A percentile compares a stretch with the other conserved stretches of the same genome.
These are phyloP conservation scores for Saccharomycopsis sp. DNA, from an alignment of 805 yeast species.

Conservation along the genomic window DNA sequence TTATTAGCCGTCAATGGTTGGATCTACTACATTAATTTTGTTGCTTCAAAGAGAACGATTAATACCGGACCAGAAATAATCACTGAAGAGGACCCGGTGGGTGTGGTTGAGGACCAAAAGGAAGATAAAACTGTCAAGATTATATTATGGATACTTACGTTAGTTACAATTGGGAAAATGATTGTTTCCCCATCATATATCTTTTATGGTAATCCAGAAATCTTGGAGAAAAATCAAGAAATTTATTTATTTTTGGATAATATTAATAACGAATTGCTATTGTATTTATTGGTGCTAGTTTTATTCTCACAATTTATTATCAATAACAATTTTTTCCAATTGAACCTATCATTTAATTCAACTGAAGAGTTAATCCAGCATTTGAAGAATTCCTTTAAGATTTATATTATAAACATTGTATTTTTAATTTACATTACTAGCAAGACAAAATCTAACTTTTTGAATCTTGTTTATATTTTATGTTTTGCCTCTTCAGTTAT, in stretches of 20 bases:
- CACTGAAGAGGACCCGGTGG: background rate
- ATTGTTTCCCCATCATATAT: constrained; percentile 19
- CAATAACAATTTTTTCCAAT: constrained; percentile 15
- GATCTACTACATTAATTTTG: constrained; percentile 14
- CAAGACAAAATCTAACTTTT: constrained; percentile 18
- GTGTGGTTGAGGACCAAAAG: constrained; percentile 11
- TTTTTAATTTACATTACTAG: constrained; percentile 19
- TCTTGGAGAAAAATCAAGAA: constrained; percentile 17
- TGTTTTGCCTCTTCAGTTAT: constrained; percentile 9
- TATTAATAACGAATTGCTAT: constrained; percentile 19
- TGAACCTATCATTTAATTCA: constrained; percentile 7
- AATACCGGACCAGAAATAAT: background rate
- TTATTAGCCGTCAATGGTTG: constrained; percentile 4
- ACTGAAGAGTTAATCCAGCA: constrained; percentile 13
- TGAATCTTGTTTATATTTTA: constrained; percentile 12
- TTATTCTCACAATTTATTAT: constrained; percentile 14
- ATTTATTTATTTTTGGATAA: constrained; percentile 18
- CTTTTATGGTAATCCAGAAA: constrained; percentile 15
- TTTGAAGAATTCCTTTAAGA: constrained; percentile 19
- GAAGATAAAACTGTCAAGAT: constrained; percentile 19
- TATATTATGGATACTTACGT: constrained; percentile 19
- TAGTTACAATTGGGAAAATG: constrained; percentile 20
- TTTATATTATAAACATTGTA: constrained; percentile 15
- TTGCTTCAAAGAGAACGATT: constrained; percentile 4
- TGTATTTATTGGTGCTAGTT: constrained; percentile 17